These are phyloP conservation scores for Pisolithus microcarpus DNA, from an alignment of 768 basidiomycete genomes.

Conservation along the genomic window DNA sequence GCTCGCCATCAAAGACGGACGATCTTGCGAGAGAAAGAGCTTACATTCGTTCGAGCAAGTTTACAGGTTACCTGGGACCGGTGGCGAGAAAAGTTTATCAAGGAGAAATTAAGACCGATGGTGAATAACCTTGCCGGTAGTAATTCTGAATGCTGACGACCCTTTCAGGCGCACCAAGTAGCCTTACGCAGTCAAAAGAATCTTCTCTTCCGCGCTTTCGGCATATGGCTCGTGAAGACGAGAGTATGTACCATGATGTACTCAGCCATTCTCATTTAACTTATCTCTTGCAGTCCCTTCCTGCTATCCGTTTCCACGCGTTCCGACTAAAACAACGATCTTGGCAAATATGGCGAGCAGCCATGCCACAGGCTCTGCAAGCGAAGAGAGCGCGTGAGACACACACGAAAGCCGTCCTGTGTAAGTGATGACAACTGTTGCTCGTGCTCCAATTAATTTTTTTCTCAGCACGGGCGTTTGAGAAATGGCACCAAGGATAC, in stretches of 20 bases:
- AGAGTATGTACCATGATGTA: constrained; percentile 37
- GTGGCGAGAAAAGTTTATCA: constrained; percentile 69
- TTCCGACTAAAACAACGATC: constrained; percentile 50
- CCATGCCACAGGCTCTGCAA: constrained; percentile 64
- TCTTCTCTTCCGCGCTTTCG: constrained; percentile 59
- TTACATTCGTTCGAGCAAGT: constrained; percentile 47
- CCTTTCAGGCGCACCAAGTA: constrained; percentile 36
- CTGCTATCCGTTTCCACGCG: constrained; percentile 72
- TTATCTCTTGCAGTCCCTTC: constrained; percentile 49
- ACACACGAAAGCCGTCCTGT: constrained; percentile 46
- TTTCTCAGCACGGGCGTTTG: constrained; percentile 42
- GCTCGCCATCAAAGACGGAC: constrained; percentile 54
- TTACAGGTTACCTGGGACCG: constrained; percentile 63
- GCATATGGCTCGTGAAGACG: constrained; percentile 69
- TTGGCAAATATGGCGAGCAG: constrained; percentile 61
- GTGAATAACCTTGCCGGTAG: constrained; percentile 32
- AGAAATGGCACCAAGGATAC: constrained; percentile 63
- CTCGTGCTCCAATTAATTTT: constrained; percentile 3
- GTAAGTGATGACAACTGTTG: constrained; percentile 36
- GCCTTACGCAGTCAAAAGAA: constrained; percentile 52
- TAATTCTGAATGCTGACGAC: constrained; percentile 5
- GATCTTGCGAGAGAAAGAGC: constrained; percentile 53
- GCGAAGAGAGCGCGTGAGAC: constrained; percentile 58
- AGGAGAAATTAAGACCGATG: constrained; percentile 57
- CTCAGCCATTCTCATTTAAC: constrained; percentile 5